Percentiles rank a stretch among this genome's conserved stretches.
Conservation (phyloP, 441 rosid genomes). For the Breynia disticha region DNA sequence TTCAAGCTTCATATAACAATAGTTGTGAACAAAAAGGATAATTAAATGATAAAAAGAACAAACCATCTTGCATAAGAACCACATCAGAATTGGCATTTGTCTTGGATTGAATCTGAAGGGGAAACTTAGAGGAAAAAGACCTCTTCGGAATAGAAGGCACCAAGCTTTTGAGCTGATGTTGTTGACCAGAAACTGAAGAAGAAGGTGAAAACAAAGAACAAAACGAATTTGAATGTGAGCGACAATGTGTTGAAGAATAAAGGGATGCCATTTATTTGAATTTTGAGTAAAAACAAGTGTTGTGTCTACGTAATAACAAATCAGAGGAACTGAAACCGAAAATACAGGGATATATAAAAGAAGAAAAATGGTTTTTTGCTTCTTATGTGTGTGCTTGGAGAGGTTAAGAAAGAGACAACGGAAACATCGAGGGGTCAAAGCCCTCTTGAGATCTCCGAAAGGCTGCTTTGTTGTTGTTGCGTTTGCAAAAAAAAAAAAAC, state of each 20-base stretch:
- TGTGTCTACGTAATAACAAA: neutral
- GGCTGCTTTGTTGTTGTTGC: constrained; percentile 43
- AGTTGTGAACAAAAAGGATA: neutral
- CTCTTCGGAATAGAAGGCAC: constrained; percentile 27
- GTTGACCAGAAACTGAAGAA: constrained; percentile 21
- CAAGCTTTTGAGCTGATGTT: constrained; percentile 22
- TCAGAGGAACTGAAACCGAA: too few relatives aligned
- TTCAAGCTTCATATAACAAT: neutral
- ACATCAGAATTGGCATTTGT: constrained; percentile 25
- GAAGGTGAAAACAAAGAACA: constrained; percentile 26
- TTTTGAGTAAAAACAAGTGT: neutral
- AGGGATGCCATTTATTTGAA: constrained; percentile 41
- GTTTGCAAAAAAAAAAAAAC: neutral
- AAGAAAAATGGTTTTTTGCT: neutral
- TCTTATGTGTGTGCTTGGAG: neutral
- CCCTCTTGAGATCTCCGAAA: constrained; percentile 67
- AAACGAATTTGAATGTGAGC: constrained; percentile 23
- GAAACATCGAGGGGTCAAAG: constrained; percentile 42
- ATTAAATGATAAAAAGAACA: constrained; percentile 10
- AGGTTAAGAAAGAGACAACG: constrained; percentile 21
- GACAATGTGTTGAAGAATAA: constrained; percentile 32
- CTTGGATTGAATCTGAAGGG: constrained; percentile 19
- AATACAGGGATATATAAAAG: neutral
- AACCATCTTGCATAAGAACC: constrained; percentile 68
- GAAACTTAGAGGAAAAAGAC: constrained; percentile 28